Evolutionary conservation across 495 filamentous ascomycete species (phyloP).

Genomic region (Tuber melanosporum): DNA sequence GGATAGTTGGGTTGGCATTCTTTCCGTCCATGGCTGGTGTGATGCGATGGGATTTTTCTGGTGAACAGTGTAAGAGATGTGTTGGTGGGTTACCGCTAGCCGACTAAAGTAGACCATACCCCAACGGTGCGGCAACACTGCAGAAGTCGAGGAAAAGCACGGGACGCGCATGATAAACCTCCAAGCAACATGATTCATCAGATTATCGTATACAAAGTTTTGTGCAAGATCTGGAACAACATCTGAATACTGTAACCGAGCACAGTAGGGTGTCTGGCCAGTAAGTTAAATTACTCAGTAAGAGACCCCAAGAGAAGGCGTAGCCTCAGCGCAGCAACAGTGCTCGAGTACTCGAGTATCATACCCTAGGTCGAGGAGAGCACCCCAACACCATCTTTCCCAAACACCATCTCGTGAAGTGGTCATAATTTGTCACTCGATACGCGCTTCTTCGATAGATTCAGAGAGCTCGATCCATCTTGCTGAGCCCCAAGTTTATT

Average conservation of each 20-base stretch:
- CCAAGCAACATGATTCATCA: not conserved
- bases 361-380: too few species aligned
- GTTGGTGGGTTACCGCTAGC: not conserved
- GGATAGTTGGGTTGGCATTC: slow-evolving; percentile 91
- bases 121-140: not conserved
- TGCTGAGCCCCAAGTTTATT: not conserved
- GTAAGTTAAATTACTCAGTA: not conserved
- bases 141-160: not conserved
- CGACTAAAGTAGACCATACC: not conserved
- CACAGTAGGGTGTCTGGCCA: not conserved
- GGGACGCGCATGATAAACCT: not conserved
- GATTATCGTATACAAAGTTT: not conserved
- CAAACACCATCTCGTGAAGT: not conserved
- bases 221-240: not conserved
- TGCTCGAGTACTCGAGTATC: too few species aligned
- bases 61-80: not conserved
- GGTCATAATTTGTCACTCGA: not conserved
- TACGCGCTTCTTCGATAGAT: not conserved
- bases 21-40: slow-evolving; percentile 48
- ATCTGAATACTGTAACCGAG: not conserved
- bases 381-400: not conserved
- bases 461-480: not conserved
- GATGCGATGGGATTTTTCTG: not conserved
- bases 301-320: not conserved
- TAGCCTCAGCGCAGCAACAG: not conserved